Percentiles rank a stretch among this genome's conserved stretches.
These are phyloP conservation scores for Oryza nivara DNA, from an alignment of 176 grass and related monocot species.

Conservation along the genomic window DNA sequence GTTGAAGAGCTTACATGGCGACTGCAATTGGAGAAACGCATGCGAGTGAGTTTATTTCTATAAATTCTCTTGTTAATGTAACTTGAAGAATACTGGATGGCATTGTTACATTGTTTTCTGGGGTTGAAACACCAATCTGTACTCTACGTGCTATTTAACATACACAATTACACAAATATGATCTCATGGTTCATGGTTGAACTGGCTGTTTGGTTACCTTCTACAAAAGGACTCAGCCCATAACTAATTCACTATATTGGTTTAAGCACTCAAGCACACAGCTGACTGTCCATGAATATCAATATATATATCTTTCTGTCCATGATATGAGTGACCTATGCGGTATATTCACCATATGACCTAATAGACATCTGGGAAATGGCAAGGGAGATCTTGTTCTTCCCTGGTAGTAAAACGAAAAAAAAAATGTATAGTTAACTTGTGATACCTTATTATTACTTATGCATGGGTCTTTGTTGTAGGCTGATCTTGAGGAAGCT, in stretches of 20 bases:
- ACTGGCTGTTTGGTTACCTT: background rate
- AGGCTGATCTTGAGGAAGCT: conserved; percentile 92
- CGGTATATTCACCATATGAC: too few relatives aligned
- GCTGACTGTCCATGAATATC: background rate
- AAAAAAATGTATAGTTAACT: background rate
- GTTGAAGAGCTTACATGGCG: conserved; percentile 94
- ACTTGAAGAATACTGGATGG: conserved; percentile 1
- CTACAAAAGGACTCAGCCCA: background rate
- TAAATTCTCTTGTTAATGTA: conserved; percentile 4
- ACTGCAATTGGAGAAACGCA: conserved; percentile 86
- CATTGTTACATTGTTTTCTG: conserved; percentile 7
- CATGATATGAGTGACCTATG: too few relatives aligned
- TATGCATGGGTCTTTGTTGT: conserved; percentile 38
- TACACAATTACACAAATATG: background rate
- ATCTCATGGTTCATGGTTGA: background rate
- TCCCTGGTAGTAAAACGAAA: background rate
- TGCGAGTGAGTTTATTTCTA: conserved; percentile 71
- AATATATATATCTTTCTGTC: background rate
- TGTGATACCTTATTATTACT: conserved; percentile 14
- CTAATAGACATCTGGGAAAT: background rate
- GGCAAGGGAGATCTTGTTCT: conserved; percentile 18
- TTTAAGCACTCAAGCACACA: background rate
- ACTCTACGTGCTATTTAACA: background rate
- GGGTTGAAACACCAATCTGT: conserved; percentile 9
- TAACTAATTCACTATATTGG: background rate